phyloP scores from a whole-genome alignment of 768 basidiomycete species.

The Lactifluus subvellereus region DNA sequence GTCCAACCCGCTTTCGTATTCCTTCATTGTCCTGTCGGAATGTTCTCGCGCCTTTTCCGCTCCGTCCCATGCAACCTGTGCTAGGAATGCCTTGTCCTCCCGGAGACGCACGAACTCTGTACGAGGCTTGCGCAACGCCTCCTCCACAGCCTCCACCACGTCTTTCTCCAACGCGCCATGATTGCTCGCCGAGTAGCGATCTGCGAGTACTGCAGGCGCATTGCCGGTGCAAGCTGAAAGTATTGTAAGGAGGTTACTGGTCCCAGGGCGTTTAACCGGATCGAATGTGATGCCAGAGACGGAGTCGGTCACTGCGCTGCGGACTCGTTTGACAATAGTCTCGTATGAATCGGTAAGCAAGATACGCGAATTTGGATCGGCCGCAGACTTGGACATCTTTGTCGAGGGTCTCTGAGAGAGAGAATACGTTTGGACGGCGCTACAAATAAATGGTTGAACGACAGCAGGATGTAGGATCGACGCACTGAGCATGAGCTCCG shows the following conservation, averaged over 20 bases:
- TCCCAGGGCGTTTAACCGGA: slow-evolving; percentile 71
- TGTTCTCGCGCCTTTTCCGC: slow-evolving; percentile 52
- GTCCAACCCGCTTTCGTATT: slow-evolving; percentile 68
- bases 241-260: too few species aligned
- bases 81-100: slow-evolving; percentile 54
- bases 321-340: slow-evolving; percentile 65
- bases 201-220: too few species aligned
- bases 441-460: slow-evolving; percentile 29
- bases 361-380: slow-evolving; percentile 73
- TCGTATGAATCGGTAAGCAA: slow-evolving; percentile 68
- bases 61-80: slow-evolving; percentile 57
- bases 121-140: slow-evolving; percentile 58
- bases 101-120: slow-evolving; percentile 61
- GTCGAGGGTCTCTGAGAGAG: slow-evolving; percentile 77
- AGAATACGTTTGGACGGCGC: slow-evolving; percentile 78
- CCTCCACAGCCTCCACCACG: slow-evolving; percentile 75
- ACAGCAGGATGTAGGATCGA: not conserved
- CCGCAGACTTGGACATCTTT: slow-evolving; percentile 96
- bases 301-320: slow-evolving; percentile 82
- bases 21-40: slow-evolving; percentile 58
- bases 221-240: too few species aligned
- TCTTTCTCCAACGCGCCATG: too few species aligned
- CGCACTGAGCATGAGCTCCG: slow-evolving; percentile 70
- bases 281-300: slow-evolving; percentile 71
- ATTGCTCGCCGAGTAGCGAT: too few species aligned